Evolutionary conservation across 257 asterid genomes (phyloP), one percentile per base, ranked within the genome.

Genomic region (Orobanche coerulescens): DNA sequence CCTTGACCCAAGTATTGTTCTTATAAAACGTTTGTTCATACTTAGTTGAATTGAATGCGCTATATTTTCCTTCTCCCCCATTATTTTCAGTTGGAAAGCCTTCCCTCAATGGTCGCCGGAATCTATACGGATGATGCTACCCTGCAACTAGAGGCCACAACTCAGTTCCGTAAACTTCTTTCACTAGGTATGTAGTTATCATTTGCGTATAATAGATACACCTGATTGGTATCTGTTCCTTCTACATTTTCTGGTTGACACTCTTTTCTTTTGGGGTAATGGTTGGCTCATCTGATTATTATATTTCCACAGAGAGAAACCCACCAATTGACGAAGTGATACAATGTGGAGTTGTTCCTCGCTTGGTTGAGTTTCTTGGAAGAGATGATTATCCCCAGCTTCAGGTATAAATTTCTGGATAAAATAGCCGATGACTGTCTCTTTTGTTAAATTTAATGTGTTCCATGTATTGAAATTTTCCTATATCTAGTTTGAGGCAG

Each of bases 271-370:
- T 22, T 48, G 36, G 25, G 13, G 47, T 15, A 56, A 19, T 50
- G 62, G 6, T 37, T 60, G 16, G 14, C 25, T 64, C 33, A 36
- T 52, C n/a, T n/a, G 22, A 64, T 48, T 63, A 19, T 51, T 53
- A 36, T 66, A 28, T 71, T 39, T 47, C n/a, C 25, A 50, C 69
- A 90, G 97, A 90, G 75, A 82, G 97, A 55, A 90, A 75, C 16
- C 97, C 97, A 0, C 97, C 97, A 26, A 90, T 90, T 57, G 94
- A 87, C 72, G 93, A 87, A 81, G 97, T 90, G 57, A 87, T 88
- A 67, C 93, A 85, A 60, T 81, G 93, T 36, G 96, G 95, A 67
- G 95, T 88, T 70, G 90, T 88, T 66, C 93, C 96, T 57, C 82
- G 94, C 12, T 88, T 85, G 73, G 88, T 85, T 24, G 88, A 85